These are phyloP conservation scores for Vitellaria paradoxa DNA, from an alignment of 179 eudicot species.

Conservation along the genomic window DNA sequence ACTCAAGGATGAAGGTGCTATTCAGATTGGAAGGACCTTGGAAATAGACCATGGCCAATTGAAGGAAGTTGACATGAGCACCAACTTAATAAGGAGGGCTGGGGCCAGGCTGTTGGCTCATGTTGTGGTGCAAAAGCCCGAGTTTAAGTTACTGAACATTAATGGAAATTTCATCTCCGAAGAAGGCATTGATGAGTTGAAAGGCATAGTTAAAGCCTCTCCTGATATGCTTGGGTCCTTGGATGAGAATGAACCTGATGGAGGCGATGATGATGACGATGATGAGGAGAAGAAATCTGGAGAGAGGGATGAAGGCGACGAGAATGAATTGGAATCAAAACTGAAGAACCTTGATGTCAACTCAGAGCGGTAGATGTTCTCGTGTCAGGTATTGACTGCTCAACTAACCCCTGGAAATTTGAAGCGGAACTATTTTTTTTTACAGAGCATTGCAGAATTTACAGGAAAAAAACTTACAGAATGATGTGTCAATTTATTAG, in stretches of 20 bases:
- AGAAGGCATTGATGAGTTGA: slow-evolving; percentile 62
- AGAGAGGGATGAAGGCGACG: not conserved
- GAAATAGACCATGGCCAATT: slow-evolving; percentile 35
- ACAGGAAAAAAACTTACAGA: too few species aligned
- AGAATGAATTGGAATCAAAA: slow-evolving; percentile 41
- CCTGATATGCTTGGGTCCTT: slow-evolving; percentile 47
- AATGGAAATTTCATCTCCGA: slow-evolving; percentile 59
- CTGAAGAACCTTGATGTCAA: slow-evolving; percentile 49
- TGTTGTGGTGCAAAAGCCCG: slow-evolving; percentile 43
- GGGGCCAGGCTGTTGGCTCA: slow-evolving; percentile 57
- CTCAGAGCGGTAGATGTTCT: slow-evolving; percentile 17
- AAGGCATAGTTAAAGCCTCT: slow-evolving; percentile 37
- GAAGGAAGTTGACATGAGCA: slow-evolving; percentile 54
- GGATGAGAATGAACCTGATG: slow-evolving; percentile 72
- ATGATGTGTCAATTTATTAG: too few species aligned
- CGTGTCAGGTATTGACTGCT: not conserved
- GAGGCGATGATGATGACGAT: slow-evolving; percentile 32
- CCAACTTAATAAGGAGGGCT: slow-evolving; percentile 43
- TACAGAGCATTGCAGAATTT: too few species aligned
- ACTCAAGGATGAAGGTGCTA: slow-evolving; percentile 56
- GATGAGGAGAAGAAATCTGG: not conserved
- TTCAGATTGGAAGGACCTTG: slow-evolving; percentile 42
- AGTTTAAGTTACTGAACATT: slow-evolving; percentile 44
- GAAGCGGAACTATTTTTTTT: not conserved
- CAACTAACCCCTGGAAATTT: not conserved